phyloP scores from a whole-genome alignment of 2,329 filamentous ascomycete genomes.

The Colletotrichum shisoi region DNA sequence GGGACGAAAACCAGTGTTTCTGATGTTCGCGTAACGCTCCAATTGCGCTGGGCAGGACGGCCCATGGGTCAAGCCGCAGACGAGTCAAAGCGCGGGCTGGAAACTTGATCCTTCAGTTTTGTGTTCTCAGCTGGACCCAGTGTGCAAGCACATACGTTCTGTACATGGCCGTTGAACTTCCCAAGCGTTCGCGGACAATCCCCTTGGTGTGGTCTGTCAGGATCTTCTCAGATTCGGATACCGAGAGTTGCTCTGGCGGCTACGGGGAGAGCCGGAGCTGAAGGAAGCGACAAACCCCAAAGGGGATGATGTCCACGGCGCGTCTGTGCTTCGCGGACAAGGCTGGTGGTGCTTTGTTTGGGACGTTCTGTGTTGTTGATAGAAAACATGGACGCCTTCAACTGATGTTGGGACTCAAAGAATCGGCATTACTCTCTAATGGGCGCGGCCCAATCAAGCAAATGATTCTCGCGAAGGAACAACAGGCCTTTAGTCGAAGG shows the following conservation, averaged over 20 bases:
- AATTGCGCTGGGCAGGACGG: conserved; percentile 12
- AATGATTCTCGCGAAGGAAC: not conserved
- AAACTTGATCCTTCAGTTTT: not conserved
- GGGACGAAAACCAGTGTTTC: conserved; percentile 23
- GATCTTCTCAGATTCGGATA: not conserved
- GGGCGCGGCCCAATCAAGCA: not conserved
- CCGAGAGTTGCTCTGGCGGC: not conserved
- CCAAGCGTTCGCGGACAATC: conserved; percentile 7
- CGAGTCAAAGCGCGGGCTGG: conserved; percentile 32
- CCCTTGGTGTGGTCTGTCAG: not conserved
- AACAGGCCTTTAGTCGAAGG: not conserved
- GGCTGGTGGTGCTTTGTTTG: not conserved
- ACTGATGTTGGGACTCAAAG: not conserved
- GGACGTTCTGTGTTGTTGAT: conserved; percentile 4
- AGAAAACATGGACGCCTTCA: conserved; percentile 6
- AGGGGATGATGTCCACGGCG: not conserved
- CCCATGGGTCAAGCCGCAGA: conserved; percentile 16
- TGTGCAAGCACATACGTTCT: not conserved
- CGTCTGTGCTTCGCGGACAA: conserved; percentile 27
- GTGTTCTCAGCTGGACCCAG: not conserved
- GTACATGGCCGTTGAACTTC: not conserved
- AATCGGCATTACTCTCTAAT: not conserved
- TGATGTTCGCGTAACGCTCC: not conserved
- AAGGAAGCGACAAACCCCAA: conserved; percentile 1
- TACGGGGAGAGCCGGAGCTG: conserved; percentile 11